Evolutionary conservation across 2,329 filamentous ascomycete species (phyloP), one percentile per base, ranked within the genome.

Genomic region (Chalara sp.): DNA sequence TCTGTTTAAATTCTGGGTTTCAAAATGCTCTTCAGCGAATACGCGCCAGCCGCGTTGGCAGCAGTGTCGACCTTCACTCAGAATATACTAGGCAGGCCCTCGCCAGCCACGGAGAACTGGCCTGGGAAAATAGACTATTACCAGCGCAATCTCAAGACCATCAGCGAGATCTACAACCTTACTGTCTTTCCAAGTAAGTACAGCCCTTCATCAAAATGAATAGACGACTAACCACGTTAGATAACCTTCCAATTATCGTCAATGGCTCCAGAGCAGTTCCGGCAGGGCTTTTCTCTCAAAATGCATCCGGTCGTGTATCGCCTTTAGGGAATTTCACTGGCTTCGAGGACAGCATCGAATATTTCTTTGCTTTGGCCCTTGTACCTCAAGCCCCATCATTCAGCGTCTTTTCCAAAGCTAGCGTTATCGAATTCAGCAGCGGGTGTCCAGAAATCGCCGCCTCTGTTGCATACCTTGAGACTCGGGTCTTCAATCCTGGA

Each of bases 291-390:
- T 72, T 74, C 58, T 61, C 58, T 51, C 49, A 63, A 6, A 56
- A 70, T 12, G 68, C 69, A 6, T 63, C 58, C 6, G 71, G 71
- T 12, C 63, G 71, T 2, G 66, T 73, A 49, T 63, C 67, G 6
- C 71, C 71, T 3, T 59, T 72, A 8, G 71, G 71, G 52, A 67
- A 70, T 43, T 73, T 73, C 56, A 61, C 59, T 11, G 66, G 66
- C 8, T 72, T 72, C 48, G 63, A 70, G 39, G 67, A 72, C 44
- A 69, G 66, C 13, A 68, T 70, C 48, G 70, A 72, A 59, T 72
- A 72, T 56, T 73, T 74, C 57, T 73, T 72, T 51, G 69, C 68
- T 6, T 61, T 73, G 6, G 63, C 71, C 3, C 68, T 69, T 1
- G 52, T 67, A 5, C 65, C 68, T 2, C 55, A 51, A 29, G 63